A percentile compares a stretch with the other conserved stretches of the same genome.
phyloP scores from a whole-genome alignment of 2,329 filamentous ascomycete species.

The Cercospora sesami region DNA sequence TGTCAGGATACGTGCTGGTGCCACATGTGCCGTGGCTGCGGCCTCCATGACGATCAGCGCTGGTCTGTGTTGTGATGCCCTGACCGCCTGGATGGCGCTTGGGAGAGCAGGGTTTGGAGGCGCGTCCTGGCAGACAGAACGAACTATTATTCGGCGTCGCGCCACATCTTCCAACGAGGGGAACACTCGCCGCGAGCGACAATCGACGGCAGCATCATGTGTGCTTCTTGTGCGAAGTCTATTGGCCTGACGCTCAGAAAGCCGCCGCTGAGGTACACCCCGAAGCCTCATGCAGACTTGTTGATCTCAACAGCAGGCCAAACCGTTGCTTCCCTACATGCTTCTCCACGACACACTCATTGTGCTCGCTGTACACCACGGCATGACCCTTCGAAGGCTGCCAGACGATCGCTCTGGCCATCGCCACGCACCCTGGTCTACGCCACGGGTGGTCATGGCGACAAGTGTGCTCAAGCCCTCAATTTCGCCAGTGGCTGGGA shows the following conservation, averaged over 20 bases:
- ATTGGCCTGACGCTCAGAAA: neutral
- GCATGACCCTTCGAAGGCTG: neutral
- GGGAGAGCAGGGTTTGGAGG: neutral
- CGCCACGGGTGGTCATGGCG: neutral
- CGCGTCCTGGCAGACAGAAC: neutral
- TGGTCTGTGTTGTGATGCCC: neutral
- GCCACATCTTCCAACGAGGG: neutral
- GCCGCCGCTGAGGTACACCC: neutral
- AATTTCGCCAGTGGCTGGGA: neutral
- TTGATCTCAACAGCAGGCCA: neutral
- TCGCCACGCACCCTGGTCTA: neutral
- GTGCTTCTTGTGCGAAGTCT: neutral
- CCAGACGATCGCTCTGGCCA: neutral
- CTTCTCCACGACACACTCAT: neutral
- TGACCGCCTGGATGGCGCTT: neutral
- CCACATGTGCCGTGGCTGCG: neutral
- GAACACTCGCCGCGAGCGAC: neutral
- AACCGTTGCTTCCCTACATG: neutral
- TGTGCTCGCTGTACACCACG: neutral
- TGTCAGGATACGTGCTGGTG: neutral
- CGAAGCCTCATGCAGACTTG: neutral
- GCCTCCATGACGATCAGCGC: neutral
- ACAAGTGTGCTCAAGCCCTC: neutral
- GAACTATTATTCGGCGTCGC: neutral
- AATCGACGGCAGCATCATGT: neutral